Conservation (phyloP, 257 asterid genomes). For the Solanum chilense region DNA sequence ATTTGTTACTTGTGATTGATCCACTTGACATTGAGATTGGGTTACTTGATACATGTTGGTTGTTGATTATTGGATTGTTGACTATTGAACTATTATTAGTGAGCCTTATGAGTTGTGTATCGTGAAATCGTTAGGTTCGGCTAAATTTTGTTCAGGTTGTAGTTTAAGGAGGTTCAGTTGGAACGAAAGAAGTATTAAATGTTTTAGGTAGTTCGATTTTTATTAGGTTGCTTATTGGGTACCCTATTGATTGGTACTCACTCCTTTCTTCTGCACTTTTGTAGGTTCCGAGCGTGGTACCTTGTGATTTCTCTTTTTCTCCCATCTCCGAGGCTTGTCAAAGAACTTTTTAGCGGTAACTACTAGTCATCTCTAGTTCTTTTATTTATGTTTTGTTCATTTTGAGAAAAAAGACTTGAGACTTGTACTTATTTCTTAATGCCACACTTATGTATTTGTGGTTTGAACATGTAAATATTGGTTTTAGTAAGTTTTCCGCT, state of each 20-base stretch:
- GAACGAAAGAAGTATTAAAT: neutral
- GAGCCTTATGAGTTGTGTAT: neutral
- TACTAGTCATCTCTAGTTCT: neutral
- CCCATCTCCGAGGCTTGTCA: neutral
- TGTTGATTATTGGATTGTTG: neutral
- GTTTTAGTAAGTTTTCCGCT: neutral
- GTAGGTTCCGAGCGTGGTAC: neutral
- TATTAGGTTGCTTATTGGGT: neutral
- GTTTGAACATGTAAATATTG: neutral
- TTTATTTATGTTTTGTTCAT: neutral
- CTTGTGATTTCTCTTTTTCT: neutral
- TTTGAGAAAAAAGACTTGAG: neutral
- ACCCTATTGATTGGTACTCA: neutral
- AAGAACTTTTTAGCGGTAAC: neutral
- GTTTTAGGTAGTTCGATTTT: neutral
- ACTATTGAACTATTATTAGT: neutral
- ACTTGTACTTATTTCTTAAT: neutral
- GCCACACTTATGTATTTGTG: neutral
- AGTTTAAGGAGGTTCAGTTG: neutral
- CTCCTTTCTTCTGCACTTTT: neutral
- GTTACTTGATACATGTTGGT: neutral
- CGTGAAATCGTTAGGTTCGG: neutral
- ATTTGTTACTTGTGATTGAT: neutral
- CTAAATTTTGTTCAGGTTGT: neutral
- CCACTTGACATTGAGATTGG: neutral